A percentile compares a stretch with the other conserved stretches of the same genome.
Conservation (phyloP, 495 filamentous ascomycete species). For the Tuber microsphaerosporum region DNA sequence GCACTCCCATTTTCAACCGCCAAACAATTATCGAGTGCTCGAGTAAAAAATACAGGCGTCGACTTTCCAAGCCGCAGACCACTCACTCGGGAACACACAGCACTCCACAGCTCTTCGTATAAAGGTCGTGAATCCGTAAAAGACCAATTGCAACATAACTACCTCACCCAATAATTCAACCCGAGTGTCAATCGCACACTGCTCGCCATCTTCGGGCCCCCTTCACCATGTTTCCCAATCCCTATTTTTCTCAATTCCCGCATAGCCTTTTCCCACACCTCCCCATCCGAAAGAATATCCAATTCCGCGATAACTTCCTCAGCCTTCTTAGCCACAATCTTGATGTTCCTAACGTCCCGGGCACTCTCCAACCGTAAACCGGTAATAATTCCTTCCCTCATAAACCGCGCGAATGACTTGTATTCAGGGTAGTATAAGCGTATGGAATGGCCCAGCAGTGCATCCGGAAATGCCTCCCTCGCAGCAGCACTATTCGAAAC, state of each 20-base stretch:
- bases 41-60: background rate
- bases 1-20: background rate
- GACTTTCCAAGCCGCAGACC: background rate
- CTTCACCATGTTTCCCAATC: conserved; percentile 19
- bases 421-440: conserved; percentile 32
- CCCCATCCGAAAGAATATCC: conserved; percentile 25
- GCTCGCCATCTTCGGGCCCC: conserved; percentile 14
- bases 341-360: conserved; percentile 21
- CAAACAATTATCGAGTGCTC: background rate
- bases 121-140: background rate
- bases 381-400: conserved; percentile 23
- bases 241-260: conserved; percentile 18
- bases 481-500: conserved; percentile 13
- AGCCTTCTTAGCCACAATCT: conserved; percentile 22
- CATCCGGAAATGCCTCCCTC: conserved; percentile 17
- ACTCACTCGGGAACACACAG: background rate
- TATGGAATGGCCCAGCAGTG: conserved; percentile 19
- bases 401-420: conserved; percentile 16
- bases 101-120: background rate
- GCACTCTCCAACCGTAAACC: conserved; percentile 14
- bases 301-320: conserved; percentile 20
- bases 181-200: conserved; percentile 26
- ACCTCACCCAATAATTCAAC: conserved; percentile 14
- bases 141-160: background rate
- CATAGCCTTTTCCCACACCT: conserved; percentile 27